phyloP scores from a whole-genome alignment of 306 rosid species.

The Phaseolus lunatus region DNA sequence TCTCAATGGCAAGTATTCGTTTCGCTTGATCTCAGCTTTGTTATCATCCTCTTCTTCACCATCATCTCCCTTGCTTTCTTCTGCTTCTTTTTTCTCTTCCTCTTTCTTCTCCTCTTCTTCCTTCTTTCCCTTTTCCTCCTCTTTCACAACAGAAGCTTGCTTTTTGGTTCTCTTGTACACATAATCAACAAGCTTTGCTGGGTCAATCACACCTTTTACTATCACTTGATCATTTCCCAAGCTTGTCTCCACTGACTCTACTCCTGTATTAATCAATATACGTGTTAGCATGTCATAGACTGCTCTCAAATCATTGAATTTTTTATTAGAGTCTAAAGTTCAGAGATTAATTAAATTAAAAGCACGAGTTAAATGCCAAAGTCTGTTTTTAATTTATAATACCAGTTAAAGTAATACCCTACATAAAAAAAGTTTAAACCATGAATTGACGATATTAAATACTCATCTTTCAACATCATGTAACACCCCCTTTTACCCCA shows the following conservation, averaged over 20 bases:
- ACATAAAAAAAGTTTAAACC: background rate
- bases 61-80: conserved; percentile 52
- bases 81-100: conserved; percentile 51
- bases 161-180: conserved; percentile 74
- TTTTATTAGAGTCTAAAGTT: background rate
- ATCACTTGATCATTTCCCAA: conserved; percentile 66
- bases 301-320: background rate
- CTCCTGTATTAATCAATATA: conserved; percentile 61
- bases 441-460: background rate
- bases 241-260: conserved; percentile 88
- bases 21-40: conserved; percentile 61
- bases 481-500: too few relatives aligned
- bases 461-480: background rate
- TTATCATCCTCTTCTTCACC: conserved; percentile 48
- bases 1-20: conserved; percentile 69
- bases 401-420: too few relatives aligned
- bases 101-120: conserved; percentile 53
- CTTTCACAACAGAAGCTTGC: conserved; percentile 73
- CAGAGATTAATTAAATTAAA: conserved; percentile 1
- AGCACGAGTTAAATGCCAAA: background rate
- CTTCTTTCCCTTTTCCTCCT: conserved; percentile 62
- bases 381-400: background rate
- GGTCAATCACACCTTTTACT: conserved; percentile 81
- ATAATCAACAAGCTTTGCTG: conserved; percentile 65
- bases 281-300: background rate